Percentiles rank a stretch among this genome's conserved stretches.
phyloP scores from a whole-genome alignment of 1,284 basidiomycete species.

The Crucibulum parvulum region DNA sequence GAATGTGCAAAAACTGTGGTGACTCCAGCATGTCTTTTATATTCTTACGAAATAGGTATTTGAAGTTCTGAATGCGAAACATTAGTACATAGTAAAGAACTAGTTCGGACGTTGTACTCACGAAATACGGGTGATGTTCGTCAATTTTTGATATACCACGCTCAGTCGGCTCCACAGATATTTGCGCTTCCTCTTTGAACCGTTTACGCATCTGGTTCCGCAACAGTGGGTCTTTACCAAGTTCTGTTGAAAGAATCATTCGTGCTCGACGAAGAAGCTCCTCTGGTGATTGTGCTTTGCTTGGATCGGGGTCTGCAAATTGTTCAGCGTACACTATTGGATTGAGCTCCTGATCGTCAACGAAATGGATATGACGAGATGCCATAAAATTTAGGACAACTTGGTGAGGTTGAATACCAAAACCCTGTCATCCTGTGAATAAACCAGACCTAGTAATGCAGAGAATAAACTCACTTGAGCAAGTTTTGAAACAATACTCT shows the following conservation, averaged over 20 bases:
- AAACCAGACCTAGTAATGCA: constrained; percentile 6
- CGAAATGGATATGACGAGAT: constrained; percentile 65
- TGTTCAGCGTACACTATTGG: constrained; percentile 80
- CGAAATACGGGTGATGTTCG: constrained; percentile 89
- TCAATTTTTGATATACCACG: constrained; percentile 92
- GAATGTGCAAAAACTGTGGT: constrained; percentile 90
- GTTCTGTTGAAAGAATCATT: constrained; percentile 88
- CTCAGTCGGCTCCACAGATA: constrained; percentile 91
- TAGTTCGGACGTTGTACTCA: constrained; percentile 49
- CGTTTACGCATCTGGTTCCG: constrained; percentile 81
- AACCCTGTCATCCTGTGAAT: constrained; percentile 54
- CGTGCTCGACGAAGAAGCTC: constrained; percentile 79
- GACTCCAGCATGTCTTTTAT: constrained; percentile 75
- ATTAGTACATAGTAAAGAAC: constrained; percentile 8
- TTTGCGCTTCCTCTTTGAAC: constrained; percentile 81
- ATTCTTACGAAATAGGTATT: constrained; percentile 90
- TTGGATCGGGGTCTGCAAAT: constrained; percentile 72
- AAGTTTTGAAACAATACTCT: constrained; percentile 76
- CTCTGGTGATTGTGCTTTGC: constrained; percentile 61
- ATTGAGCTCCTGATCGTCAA: constrained; percentile 81
- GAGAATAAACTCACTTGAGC: constrained; percentile 63
- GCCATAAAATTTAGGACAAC: constrained; percentile 83
- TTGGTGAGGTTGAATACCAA: constrained; percentile 82
- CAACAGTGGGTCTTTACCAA: constrained; percentile 93
- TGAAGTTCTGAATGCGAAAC: constrained; percentile 77